Evolutionary conservation across 441 rosid genomes (phyloP).

Genomic region (Gossypium aridum): DNA sequence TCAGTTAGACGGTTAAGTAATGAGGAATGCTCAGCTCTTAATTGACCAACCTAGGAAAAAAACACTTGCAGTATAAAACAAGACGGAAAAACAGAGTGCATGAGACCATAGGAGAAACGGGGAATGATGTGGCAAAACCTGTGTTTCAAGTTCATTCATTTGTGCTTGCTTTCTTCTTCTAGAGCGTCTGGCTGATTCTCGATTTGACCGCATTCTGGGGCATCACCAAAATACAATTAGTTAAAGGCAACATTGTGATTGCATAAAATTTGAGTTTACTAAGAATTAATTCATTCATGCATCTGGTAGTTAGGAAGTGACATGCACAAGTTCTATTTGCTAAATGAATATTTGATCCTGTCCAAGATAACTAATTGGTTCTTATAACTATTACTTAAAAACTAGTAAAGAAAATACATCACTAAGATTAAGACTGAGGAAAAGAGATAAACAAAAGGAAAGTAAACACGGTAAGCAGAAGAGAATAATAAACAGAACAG

Average conservation of each 20-base stretch:
- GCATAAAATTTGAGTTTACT: not conserved
- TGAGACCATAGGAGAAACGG: slow-evolving; percentile 4
- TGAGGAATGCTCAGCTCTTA: slow-evolving; percentile 71
- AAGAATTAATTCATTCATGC: slow-evolving; percentile 3
- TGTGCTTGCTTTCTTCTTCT: slow-evolving; percentile 89
- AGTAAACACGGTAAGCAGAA: not conserved
- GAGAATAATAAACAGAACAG: slow-evolving; percentile 11
- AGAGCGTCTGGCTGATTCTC: slow-evolving; percentile 97
- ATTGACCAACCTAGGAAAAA: slow-evolving; percentile 58
- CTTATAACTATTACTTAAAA: not conserved
- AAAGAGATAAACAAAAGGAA: not conserved
- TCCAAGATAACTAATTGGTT: not conserved
- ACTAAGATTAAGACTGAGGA: not conserved
- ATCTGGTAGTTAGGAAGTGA: not conserved
- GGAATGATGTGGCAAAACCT: slow-evolving; percentile 38
- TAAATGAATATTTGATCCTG: not conserved
- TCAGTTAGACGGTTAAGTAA: slow-evolving; percentile 64
- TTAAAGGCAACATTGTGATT: not conserved
- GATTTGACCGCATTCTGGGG: slow-evolving; percentile 83
- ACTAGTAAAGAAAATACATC: not conserved
- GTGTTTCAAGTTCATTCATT: slow-evolving; percentile 78
- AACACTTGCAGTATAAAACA: not conserved
- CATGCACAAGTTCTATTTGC: not conserved
- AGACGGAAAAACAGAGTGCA: not conserved
- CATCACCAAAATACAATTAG: slow-evolving; percentile 16